phyloP scores from a whole-genome alignment of 768 basidiomycete species.

The Cystobasidium tubakii region DNA sequence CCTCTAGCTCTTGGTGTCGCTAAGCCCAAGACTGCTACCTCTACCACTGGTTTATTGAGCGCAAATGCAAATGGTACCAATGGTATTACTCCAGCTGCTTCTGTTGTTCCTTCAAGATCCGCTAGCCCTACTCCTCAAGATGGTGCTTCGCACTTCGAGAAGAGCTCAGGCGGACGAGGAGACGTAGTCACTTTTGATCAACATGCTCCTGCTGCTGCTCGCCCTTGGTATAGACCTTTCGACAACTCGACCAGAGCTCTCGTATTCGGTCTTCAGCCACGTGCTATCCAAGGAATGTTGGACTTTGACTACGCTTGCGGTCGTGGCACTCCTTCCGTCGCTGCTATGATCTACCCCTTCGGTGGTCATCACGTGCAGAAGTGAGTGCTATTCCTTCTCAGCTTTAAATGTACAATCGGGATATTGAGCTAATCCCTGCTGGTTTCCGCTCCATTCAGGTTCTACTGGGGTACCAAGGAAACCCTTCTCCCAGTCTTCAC shows the following conservation, averaged over 20 bases:
- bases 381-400: slow-evolving; percentile 40
- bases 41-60: slow-evolving; percentile 43
- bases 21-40: slow-evolving; percentile 52
- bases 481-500: slow-evolving; percentile 97
- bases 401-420: too few relatives aligned
- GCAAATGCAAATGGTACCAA: slow-evolving; percentile 48
- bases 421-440: too few relatives aligned
- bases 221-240: slow-evolving; percentile 84
- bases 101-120: slow-evolving; percentile 49
- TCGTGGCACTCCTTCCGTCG: slow-evolving; percentile 79
- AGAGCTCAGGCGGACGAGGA: slow-evolving; percentile 70
- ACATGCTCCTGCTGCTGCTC: slow-evolving; percentile 48
- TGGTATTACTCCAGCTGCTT: slow-evolving; percentile 55
- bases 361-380: slow-evolving; percentile 99
- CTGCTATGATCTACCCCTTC: slow-evolving; percentile 99
- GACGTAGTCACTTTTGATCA: slow-evolving; percentile 82
- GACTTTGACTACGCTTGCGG: slow-evolving; percentile 99
- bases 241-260: slow-evolving; percentile 89
- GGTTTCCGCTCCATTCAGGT: slow-evolving; percentile 47
- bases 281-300: slow-evolving; percentile 96
- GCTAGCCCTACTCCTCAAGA: slow-evolving; percentile 58
- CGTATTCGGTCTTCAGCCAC: slow-evolving; percentile 96
- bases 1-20: slow-evolving; percentile 87
- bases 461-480: slow-evolving; percentile 99
- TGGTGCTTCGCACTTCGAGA: slow-evolving; percentile 58